Base-by-base conservation (phyloP, 2,329 filamentous ascomycete genomes). In the Bisporella sp. region DNA sequence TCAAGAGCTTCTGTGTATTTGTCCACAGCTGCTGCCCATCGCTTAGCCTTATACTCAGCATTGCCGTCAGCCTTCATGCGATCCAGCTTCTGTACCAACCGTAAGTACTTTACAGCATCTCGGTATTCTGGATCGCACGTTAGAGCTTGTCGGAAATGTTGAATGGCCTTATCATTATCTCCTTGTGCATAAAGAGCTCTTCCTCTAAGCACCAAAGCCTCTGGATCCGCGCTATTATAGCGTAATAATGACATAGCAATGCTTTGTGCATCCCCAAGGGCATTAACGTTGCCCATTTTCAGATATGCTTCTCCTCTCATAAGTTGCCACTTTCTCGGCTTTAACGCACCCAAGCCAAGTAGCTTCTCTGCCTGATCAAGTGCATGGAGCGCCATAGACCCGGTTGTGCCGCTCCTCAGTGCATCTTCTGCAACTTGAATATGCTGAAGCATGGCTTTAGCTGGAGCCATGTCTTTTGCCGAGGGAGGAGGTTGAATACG, bases 21-120 rank as follows among this genome's bases (percentile, higher is more conserved):
- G 50, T 91, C 82, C 50, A 96, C 84, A 31, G 93, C 93, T 47
- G 82, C 74, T 64, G 88, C 82, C 71, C 84, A 93, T 52, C 84
- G 80, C 54, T 86, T 86, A 48, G 83, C 79, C 74, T 96, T 97
- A 79, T 95, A 99, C 28, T 90, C 85, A 5, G 74, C 69, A 68
- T 99, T 97, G 53, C 93, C 93, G 62, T 96, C 89, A 59, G 93
- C 87, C 75, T 97, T 97, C 77, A 89, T 92, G 54, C 87, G 82
- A 62, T 95, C 87, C 28, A 99, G 79, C 71, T 91, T 95, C 72
- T 95, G 90, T 42, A 96, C 89, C 65, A 87, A 87, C 54, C 89
- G 82, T 53, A 97, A 75, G 73, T 89, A 92, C 72, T 90, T 95
- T 61, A 96, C 81, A 6, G 91, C 92, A 56, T 89, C 85, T 61